phyloP scores from a whole-genome alignment of 352 stramenopile genomes.

The Globisporangium splendens region DNA sequence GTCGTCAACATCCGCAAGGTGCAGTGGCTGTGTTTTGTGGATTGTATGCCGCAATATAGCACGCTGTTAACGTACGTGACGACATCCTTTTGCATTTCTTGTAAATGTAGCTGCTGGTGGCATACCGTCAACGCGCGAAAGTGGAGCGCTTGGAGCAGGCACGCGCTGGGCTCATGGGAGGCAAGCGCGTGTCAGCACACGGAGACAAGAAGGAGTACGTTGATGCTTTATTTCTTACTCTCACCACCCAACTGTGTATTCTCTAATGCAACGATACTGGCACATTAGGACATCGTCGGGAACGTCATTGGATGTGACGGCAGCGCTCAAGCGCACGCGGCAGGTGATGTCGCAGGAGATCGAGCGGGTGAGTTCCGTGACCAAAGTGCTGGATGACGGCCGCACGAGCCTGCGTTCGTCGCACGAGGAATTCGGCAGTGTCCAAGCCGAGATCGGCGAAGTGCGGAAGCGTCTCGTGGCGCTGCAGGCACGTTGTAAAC shows the following conservation, averaged over 20 bases:
- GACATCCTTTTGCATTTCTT: too few relatives aligned
- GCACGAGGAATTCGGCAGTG: slow-evolving; percentile 53
- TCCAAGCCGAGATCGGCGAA: slow-evolving; percentile 52
- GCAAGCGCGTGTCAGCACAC: slow-evolving; percentile 13
- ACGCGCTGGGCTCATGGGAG: slow-evolving; percentile 36
- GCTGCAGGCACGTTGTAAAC: slow-evolving; percentile 24
- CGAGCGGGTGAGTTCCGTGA: slow-evolving; percentile 58
- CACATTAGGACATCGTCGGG: slow-evolving; percentile 15
- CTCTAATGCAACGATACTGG: not conserved
- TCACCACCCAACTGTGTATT: not conserved
- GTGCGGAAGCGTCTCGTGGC: slow-evolving; percentile 61
- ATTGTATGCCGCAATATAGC: not conserved
- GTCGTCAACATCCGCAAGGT: slow-evolving; percentile 48
- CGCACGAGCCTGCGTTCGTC: slow-evolving; percentile 54
- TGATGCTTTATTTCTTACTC: not conserved
- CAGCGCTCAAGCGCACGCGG: slow-evolving; percentile 57
- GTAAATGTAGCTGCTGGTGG: slow-evolving; percentile 38
- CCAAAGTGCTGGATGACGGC: slow-evolving; percentile 66
- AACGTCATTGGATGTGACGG: slow-evolving; percentile 56
- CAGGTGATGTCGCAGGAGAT: slow-evolving; percentile 75
- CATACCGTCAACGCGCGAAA: slow-evolving; percentile 64
- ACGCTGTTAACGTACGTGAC: not conserved
- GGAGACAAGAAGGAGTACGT: slow-evolving; percentile 24
- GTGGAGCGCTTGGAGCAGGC: slow-evolving; percentile 49
- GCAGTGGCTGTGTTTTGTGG: not conserved